phyloP scores from a whole-genome alignment of 345 rosid genomes.

The Adansonia digitata region DNA sequence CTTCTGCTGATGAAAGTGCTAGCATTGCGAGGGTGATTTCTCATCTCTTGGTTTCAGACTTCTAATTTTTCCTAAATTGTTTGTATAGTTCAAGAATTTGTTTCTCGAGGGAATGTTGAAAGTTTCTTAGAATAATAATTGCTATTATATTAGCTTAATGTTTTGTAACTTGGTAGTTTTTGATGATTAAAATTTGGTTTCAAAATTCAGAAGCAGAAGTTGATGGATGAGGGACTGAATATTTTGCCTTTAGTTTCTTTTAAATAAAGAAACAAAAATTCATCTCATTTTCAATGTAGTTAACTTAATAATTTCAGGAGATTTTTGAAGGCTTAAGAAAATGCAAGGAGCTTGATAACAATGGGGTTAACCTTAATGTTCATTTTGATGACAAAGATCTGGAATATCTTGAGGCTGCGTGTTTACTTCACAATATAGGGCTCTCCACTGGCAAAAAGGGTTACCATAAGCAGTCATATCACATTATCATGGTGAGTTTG shows the following conservation, averaged over 20 bases:
- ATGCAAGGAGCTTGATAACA: constrained; percentile 27
- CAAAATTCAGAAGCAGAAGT: neutral
- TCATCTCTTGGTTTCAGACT: neutral
- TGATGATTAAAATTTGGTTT: neutral
- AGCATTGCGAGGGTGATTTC: constrained; percentile 21
- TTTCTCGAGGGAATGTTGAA: neutral
- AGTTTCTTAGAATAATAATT: neutral
- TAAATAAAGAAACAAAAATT: neutral
- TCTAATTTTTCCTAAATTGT: neutral
- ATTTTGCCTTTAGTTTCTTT: neutral
- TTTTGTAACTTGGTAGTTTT: neutral
- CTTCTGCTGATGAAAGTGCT: constrained; percentile 37
- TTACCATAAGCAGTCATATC: constrained; percentile 68
- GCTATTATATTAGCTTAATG: neutral
- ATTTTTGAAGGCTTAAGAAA: constrained; percentile 53
- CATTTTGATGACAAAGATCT: constrained; percentile 46
- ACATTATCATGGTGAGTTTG: constrained; percentile 47
- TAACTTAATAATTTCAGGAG: constrained; percentile 31
- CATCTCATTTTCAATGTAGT: neutral
- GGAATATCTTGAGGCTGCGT: constrained; percentile 72
- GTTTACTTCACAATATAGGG: constrained; percentile 68
- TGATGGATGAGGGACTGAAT: neutral
- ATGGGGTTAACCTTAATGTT: constrained; percentile 22
- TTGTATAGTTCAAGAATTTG: neutral
- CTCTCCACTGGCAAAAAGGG: constrained; percentile 53